phyloP scores from a whole-genome alignment of 306 rosid genomes.

The Begonia peltatifolia region DNA sequence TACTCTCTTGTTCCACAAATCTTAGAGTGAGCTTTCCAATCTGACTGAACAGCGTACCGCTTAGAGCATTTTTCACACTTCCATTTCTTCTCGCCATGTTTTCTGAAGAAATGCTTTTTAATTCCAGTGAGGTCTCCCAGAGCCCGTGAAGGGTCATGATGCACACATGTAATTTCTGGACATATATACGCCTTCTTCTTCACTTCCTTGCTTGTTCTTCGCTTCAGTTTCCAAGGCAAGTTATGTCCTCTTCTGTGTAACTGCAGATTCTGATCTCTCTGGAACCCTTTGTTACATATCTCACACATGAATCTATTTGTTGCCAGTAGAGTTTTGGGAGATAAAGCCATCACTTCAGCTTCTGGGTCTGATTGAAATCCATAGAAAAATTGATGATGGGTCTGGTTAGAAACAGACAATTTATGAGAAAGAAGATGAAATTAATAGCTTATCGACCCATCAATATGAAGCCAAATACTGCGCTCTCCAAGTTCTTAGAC shows the following conservation, averaged over 20 bases:
- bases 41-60: constrained; percentile 82
- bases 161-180: constrained; percentile 63
- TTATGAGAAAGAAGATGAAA: constrained; percentile 2
- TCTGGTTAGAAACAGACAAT: not conserved
- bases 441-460: not conserved
- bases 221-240: constrained; percentile 86
- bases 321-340: constrained; percentile 54
- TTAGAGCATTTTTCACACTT: constrained; percentile 87
- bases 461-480: not conserved
- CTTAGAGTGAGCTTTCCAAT: constrained; percentile 95
- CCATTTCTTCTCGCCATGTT: constrained; percentile 93
- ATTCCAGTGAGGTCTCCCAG: constrained; percentile 88
- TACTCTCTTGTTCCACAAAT: constrained; percentile 85
- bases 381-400: not conserved
- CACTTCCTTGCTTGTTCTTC: constrained; percentile 36
- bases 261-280: constrained; percentile 83
- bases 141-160: constrained; percentile 76
- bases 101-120: constrained; percentile 77
- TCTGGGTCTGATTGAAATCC: constrained; percentile 50
- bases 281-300: constrained; percentile 77
- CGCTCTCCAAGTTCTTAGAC: too few species aligned
- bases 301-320: constrained; percentile 76
- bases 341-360: constrained; percentile 79
- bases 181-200: constrained; percentile 76
- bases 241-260: constrained; percentile 88